Evolutionary conservation across 2,329 filamentous ascomycete genomes (phyloP).

Genomic region (Colletotrichum tamarilloi): DNA sequence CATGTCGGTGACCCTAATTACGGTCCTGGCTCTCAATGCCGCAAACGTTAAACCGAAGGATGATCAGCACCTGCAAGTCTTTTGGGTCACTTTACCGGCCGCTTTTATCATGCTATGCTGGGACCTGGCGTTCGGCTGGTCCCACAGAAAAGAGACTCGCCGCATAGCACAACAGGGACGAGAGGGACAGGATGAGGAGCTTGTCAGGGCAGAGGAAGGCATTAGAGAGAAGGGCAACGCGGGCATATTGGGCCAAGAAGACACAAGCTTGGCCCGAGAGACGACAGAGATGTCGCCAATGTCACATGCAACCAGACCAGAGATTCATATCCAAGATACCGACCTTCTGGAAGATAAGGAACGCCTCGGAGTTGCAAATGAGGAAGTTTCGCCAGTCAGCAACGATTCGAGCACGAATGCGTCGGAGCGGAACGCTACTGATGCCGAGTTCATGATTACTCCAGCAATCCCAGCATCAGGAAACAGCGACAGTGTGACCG

Average conservation of each 20-base stretch:
- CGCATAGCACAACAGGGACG: slow-evolving; percentile 65
- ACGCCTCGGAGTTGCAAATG: background rate
- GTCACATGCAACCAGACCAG: background rate
- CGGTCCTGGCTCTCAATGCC: slow-evolving; percentile 74
- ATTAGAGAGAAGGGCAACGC: background rate
- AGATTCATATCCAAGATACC: slow-evolving; percentile 12
- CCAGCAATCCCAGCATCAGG: background rate
- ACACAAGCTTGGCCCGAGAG: background rate
- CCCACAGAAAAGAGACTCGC: slow-evolving; percentile 70
- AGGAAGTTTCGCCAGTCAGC: background rate
- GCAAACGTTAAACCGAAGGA: slow-evolving; percentile 60
- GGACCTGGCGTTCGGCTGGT: slow-evolving; percentile 74
- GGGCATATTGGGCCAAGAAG: background rate
- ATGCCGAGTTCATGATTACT: slow-evolving; percentile 7
- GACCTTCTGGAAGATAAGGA: background rate
- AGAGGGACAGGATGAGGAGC: slow-evolving; percentile 47
- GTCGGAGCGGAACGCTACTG: background rate
- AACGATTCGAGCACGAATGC: background rate
- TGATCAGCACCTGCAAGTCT: slow-evolving; percentile 62
- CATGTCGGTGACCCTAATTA: slow-evolving; percentile 75
- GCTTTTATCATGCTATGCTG: slow-evolving; percentile 76
- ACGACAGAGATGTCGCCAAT: background rate
- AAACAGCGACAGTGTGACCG: background rate
- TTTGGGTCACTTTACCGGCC: slow-evolving; percentile 76
- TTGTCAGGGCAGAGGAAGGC: background rate